These are phyloP conservation scores for Rubia yunnanensis DNA, from an alignment of 257 asterid genomes.

Conservation along the genomic window DNA sequence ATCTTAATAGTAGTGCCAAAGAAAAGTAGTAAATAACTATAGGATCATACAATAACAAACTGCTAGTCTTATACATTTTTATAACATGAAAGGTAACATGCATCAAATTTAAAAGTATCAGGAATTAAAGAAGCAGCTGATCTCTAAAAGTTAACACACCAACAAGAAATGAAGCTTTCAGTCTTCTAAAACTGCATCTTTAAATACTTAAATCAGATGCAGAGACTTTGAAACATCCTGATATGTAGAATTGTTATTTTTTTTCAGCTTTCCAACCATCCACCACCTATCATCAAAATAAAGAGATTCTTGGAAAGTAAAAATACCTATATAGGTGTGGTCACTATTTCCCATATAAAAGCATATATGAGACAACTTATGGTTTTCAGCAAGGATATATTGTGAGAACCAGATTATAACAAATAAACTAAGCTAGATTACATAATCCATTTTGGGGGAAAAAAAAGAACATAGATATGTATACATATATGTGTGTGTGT, in stretches of 20 bases:
- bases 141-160: background rate
- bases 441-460: no score
- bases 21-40: background rate
- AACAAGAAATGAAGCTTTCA: background rate
- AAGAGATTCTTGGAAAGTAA: background rate
- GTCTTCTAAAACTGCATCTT: background rate
- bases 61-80: background rate
- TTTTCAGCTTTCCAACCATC: background rate
- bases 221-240: background rate
- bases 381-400: background rate
- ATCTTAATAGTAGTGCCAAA: background rate
- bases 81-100: background rate
- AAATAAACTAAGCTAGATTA: no score
- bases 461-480: no score
- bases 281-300: background rate
- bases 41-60: background rate
- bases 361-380: background rate
- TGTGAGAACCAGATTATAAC: background rate
- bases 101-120: background rate
- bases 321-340: background rate
- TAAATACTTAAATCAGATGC: background rate
- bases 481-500: no score
- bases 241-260: background rate
- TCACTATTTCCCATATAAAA: background rate
- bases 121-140: background rate